phyloP scores from a whole-genome alignment of 108 stramenopile species.

The Nitzschia palea region DNA sequence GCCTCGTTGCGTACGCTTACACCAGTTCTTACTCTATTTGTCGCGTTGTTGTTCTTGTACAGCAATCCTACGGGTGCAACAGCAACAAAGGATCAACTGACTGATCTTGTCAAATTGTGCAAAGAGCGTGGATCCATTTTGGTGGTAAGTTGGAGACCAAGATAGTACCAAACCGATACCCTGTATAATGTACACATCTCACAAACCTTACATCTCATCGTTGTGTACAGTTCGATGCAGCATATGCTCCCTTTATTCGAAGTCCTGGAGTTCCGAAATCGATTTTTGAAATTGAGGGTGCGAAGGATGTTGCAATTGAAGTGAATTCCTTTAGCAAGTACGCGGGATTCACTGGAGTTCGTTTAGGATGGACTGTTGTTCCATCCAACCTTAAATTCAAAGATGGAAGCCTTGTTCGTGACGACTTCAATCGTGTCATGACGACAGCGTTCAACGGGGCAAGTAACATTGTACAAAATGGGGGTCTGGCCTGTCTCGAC shows the following conservation, averaged over 20 bases:
- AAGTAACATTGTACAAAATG: slow-evolving; percentile 94
- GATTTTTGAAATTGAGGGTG: slow-evolving; percentile 96
- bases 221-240: slow-evolving; percentile 81
- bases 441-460: slow-evolving; percentile 98
- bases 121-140: slow-evolving; percentile 90
- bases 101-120: slow-evolving; percentile 84
- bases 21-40: too few species aligned
- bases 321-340: slow-evolving; percentile 93
- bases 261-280: slow-evolving; percentile 89
- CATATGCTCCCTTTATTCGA: slow-evolving; percentile 98
- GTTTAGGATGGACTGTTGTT: slow-evolving; percentile 96
- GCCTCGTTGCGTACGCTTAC: too few species aligned
- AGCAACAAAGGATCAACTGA: slow-evolving; percentile 90
- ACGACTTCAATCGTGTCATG: slow-evolving; percentile 98
- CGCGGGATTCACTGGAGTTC: slow-evolving; percentile 97
- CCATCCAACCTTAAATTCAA: slow-evolving; percentile 85
- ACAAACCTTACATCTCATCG: neutral
- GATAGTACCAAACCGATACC: neutral
- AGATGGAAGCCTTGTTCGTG: slow-evolving; percentile 84
- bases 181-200: neutral
- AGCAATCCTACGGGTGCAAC: slow-evolving; percentile 97
- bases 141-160: slow-evolving; percentile 35
- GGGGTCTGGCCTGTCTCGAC: slow-evolving; percentile 93
- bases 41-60: neutral
- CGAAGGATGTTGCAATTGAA: slow-evolving; percentile 92